phyloP scores from a whole-genome alignment of 208 protist genomes.

The Strigomonas oncopelti region DNA sequence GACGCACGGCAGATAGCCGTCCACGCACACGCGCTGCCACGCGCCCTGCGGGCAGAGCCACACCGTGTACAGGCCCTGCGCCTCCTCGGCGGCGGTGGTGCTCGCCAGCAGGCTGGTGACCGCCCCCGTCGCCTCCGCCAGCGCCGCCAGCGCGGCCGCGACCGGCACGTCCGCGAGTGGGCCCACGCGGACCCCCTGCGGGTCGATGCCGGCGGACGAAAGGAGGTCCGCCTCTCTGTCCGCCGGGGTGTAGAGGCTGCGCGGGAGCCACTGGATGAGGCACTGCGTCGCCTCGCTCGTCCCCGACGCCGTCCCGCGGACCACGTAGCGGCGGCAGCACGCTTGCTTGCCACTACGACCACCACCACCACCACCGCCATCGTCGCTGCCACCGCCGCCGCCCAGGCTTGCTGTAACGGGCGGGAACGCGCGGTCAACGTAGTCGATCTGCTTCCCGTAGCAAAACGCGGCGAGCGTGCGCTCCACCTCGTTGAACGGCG shows the following conservation, averaged over 20 bases:
- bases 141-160: slow-evolving; percentile 48
- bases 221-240: slow-evolving; percentile 16
- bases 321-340: too few relatives aligned
- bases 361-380: slow-evolving; percentile 14
- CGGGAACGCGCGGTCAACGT: slow-evolving; percentile 47
- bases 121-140: slow-evolving; percentile 56
- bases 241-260: slow-evolving; percentile 14
- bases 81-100: slow-evolving; percentile 37
- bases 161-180: slow-evolving; percentile 41
- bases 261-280: slow-evolving; percentile 32
- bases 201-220: slow-evolving; percentile 32
- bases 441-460: slow-evolving; percentile 32
- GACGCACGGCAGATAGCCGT: slow-evolving; percentile 61
- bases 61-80: slow-evolving; percentile 34
- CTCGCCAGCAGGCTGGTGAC: slow-evolving; percentile 43
- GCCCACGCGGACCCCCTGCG: slow-evolving; percentile 30
- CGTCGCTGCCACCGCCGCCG: slow-evolving; percentile 16
- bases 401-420: slow-evolving; percentile 42
- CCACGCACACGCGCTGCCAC: slow-evolving; percentile 48
- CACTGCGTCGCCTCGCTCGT: not conserved
- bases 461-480: slow-evolving; percentile 36
- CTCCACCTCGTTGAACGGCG: not conserved
- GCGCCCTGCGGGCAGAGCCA: slow-evolving; percentile 56
- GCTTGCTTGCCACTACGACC: not conserved
- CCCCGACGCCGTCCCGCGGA: not conserved